Evolutionary conservation across 2,329 filamentous ascomycete genomes (phyloP).

Genomic region (Ascochyta viciae-villosae): DNA sequence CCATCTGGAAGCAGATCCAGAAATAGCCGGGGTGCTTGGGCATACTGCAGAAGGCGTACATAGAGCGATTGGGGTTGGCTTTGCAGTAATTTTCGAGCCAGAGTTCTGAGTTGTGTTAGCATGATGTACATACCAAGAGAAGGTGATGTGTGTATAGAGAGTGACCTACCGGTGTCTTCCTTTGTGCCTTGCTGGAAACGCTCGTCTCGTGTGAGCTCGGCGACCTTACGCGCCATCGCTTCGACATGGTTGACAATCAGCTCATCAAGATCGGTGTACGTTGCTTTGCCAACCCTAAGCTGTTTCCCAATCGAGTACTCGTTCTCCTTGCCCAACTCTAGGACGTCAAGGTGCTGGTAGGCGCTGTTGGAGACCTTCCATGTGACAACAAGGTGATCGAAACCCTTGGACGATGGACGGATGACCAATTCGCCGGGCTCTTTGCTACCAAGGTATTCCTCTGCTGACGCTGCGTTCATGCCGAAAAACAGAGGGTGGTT

Average conservation of each 20-base stretch:
- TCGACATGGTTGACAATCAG: conserved; percentile 97
- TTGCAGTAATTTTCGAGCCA: conserved; percentile 97
- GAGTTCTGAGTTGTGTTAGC: conserved; percentile 67
- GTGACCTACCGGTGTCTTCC: conserved; percentile 78
- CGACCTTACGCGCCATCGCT: conserved; percentile 96
- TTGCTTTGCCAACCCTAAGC: conserved; percentile 87
- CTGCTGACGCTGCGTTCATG: conserved; percentile 90
- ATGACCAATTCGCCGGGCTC: conserved; percentile 91
- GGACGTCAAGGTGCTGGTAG: conserved; percentile 97
- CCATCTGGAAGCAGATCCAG: conserved; percentile 94
- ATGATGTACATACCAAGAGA: neutral
- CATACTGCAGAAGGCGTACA: conserved; percentile 96
- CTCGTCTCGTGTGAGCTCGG: conserved; percentile 93
- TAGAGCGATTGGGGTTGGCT: conserved; percentile 91
- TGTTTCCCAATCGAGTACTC: conserved; percentile 92
- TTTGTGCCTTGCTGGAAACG: conserved; percentile 87
- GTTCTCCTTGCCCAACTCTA: conserved; percentile 96
- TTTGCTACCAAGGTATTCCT: conserved; percentile 90
- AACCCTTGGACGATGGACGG: conserved; percentile 91
- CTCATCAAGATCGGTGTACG: conserved; percentile 95
- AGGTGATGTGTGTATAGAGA: neutral
- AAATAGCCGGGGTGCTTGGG: conserved; percentile 93
- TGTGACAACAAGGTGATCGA: conserved; percentile 92
- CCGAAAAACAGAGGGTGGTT: conserved; percentile 96
- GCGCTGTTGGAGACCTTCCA: conserved; percentile 97